Conservation (phyloP, 768 basidiomycete species). For the Lactarius vividus region DNA sequence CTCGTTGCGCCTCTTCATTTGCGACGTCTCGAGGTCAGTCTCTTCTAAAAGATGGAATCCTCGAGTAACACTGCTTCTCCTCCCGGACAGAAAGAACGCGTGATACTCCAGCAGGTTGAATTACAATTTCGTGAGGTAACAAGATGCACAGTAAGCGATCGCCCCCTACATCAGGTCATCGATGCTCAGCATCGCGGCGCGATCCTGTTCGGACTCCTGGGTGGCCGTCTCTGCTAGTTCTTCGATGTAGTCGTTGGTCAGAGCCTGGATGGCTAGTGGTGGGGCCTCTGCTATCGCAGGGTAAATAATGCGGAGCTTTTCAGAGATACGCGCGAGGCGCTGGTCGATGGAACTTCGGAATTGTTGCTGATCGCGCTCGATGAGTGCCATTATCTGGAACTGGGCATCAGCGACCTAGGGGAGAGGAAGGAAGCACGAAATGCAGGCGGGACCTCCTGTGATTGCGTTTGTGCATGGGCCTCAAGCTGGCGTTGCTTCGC, state of each 20-base stretch:
- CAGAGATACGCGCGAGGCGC: neutral
- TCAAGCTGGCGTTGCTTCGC: conserved; percentile 11
- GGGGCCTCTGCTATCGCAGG: neutral
- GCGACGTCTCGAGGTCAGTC: neutral
- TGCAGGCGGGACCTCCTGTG: neutral
- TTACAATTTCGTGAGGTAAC: neutral
- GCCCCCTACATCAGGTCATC: neutral
- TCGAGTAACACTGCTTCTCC: neutral
- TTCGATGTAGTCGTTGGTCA: neutral
- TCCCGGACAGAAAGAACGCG: neutral
- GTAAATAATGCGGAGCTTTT: conserved; percentile 1
- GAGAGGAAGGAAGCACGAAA: neutral
- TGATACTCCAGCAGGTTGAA: neutral
- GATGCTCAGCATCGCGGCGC: neutral
- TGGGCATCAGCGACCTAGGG: neutral
- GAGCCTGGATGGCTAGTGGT: neutral
- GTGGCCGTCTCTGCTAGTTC: neutral
- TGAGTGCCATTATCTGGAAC: conserved; percentile 2
- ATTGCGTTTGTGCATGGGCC: neutral
- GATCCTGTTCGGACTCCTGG: conserved; percentile 1
- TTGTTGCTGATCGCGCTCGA: neutral
- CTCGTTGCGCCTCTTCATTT: neutral
- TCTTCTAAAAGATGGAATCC: neutral
- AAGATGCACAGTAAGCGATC: neutral
- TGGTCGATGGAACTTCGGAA: neutral